Evolutionary conservation across 2,329 filamentous ascomycete species (phyloP).

Genomic region (Monilinia fructicola): DNA sequence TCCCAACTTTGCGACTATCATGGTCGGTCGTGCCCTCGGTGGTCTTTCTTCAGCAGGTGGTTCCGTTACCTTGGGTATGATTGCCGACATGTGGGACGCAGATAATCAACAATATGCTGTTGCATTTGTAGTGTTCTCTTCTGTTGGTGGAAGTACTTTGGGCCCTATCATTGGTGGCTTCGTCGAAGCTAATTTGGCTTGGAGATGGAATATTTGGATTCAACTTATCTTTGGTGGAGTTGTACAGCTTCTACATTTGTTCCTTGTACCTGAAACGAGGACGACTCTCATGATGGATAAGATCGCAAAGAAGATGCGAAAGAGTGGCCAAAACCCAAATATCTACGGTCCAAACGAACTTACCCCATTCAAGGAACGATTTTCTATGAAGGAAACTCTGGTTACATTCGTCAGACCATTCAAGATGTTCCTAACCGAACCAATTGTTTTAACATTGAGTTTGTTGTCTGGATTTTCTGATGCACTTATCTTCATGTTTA

Average conservation of each 20-base stretch:
- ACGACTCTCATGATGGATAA: conserved; percentile 74
- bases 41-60: conserved; percentile 71
- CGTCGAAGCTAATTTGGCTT: conserved; percentile 63
- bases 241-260: conserved; percentile 65
- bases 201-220: conserved; percentile 83
- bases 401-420: conserved; percentile 64
- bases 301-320: conserved; percentile 72
- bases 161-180: conserved; percentile 80
- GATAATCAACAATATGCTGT: conserved; percentile 74
- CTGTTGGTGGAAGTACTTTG: conserved; percentile 72
- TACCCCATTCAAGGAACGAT: conserved; percentile 56
- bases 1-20: conserved; percentile 68
- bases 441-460: conserved; percentile 69
- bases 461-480: conserved; percentile 72
- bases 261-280: conserved; percentile 75
- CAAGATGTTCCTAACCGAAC: conserved; percentile 71
- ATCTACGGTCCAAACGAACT: conserved; percentile 74
- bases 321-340: conserved; percentile 53
- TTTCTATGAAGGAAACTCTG: conserved; percentile 57
- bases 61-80: conserved; percentile 72
- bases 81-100: conserved; percentile 71
- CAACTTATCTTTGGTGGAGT: conserved; percentile 75
- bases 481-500: conserved; percentile 75
- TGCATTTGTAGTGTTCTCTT: conserved; percentile 75
- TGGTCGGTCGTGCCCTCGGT: conserved; percentile 69